Percentiles rank a stretch among this genome's conserved stretches.
These are phyloP conservation scores for Salix dunnii DNA, from an alignment of 345 rosid genomes.

Conservation along the genomic window DNA sequence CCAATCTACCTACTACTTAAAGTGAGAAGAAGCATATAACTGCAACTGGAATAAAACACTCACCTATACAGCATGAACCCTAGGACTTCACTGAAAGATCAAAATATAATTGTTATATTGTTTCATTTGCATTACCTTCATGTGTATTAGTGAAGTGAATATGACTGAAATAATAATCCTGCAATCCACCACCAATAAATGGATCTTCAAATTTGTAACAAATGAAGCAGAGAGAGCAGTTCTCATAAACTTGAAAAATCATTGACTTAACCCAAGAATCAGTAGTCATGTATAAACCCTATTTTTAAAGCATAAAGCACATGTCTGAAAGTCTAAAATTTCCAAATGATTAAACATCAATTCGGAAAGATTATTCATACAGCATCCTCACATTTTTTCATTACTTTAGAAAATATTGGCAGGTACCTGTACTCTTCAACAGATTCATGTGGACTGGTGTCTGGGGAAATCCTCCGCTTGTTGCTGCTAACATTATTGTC, in stretches of 20 bases:
- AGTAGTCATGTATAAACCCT: neutral
- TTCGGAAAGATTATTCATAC: neutral
- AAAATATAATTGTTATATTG: neutral
- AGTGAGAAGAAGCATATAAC: neutral
- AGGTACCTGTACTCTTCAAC: conserved; percentile 68
- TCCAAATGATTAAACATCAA: neutral
- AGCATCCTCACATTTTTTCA: neutral
- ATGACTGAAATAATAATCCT: neutral
- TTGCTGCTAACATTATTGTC: conserved; percentile 36
- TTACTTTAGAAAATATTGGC: neutral
- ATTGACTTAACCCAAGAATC: neutral
- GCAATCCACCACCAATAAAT: neutral
- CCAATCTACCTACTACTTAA: neutral
- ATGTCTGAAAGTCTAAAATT: neutral
- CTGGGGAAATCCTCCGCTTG: conserved; percentile 48
- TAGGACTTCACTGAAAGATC: neutral
- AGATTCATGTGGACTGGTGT: conserved; percentile 53
- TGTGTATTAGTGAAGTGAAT: neutral
- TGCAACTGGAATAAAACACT: neutral
- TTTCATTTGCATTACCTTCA: neutral
- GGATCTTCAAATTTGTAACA: neutral
- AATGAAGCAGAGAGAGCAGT: neutral
- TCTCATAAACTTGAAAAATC: neutral
- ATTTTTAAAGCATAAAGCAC: neutral
- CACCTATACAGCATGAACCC: neutral